Conservation (phyloP, 306 rosid genomes). For the Acacia crassicarpa region DNA sequence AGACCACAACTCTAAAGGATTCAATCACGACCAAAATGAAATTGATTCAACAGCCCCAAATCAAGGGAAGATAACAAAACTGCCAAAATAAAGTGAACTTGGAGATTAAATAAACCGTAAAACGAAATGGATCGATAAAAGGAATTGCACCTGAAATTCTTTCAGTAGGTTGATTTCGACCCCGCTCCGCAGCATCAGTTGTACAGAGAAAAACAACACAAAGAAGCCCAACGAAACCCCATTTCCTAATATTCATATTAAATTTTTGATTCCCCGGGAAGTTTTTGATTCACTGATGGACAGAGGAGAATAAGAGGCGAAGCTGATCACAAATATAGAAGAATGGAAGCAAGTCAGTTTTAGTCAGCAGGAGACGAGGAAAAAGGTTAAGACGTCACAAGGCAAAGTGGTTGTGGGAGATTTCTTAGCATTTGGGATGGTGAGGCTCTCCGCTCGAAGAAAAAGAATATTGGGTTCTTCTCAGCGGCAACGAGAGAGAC, state of each 20-base stretch:
- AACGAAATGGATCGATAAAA: background rate
- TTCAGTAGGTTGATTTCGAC: slow-evolving; percentile 73
- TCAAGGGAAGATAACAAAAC: background rate
- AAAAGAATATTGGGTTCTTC: slow-evolving; percentile 22
- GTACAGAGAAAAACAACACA: slow-evolving; percentile 47
- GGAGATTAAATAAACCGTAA: slow-evolving; percentile 9
- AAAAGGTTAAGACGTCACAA: slow-evolving; percentile 37
- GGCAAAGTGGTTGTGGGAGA: slow-evolving; percentile 42
- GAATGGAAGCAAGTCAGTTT: slow-evolving; percentile 24
- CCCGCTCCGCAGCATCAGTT: slow-evolving; percentile 55
- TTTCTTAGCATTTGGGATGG: slow-evolving; percentile 39
- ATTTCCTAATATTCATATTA: slow-evolving; percentile 54
- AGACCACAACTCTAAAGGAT: slow-evolving; percentile 23
- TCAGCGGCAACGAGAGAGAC: slow-evolving; percentile 38
- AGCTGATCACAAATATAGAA: background rate
- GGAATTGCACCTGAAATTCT: slow-evolving; percentile 79
- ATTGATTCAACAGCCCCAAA: slow-evolving; percentile 4
- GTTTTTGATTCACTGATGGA: background rate
- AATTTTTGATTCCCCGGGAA: slow-evolving; percentile 31
- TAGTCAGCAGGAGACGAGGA: slow-evolving; percentile 33
- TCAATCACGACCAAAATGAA: background rate
- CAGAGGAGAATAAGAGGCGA: background rate
- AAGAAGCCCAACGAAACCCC: slow-evolving; percentile 55
- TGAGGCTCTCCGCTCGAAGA: background rate
- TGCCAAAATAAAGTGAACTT: background rate